Base-by-base conservation (phyloP, 352 stramenopile genomes). In the Pythium vanterpoolii region DNA sequence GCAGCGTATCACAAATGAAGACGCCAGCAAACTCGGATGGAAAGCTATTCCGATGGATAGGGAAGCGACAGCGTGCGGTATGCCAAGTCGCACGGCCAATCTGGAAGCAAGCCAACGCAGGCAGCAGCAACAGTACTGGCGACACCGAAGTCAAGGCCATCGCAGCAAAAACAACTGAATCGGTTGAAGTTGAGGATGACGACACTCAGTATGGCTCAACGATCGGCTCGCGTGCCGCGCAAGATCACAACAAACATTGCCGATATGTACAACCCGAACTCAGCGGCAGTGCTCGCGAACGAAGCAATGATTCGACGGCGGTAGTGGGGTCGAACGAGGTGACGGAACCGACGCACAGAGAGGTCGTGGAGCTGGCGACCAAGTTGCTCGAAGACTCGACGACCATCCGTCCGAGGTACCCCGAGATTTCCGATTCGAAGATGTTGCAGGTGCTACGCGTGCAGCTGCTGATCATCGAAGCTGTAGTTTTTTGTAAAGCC, bases 221-320 rank as follows among this genome's bases (percentile, higher is more conserved):
- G 83, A 51, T 89, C 83, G 6, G 77, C 80, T 21, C 62, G 83
- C 38, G 80, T 93, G 16, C 76, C 83, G 34, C 83, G 79, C 19
- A 93, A 90, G 50, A 87, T 84, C 51, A 82, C 78, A n/a, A 72
- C 60, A 5, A 92, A 92, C 30, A 92, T 92, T 47, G 83, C 67
- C 0, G 83, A 90, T 57, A 75, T 90, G 71, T 92, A 92, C 57
- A 78, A 92, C 53, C 79, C 83, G 1, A 90, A 11, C 66, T 86
- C 19, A 64, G 67, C n/a, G 57, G 80, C 70, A 71, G 36, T 53
- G 30, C 49, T 62, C 53, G 60, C 48, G 49, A 49, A 30, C 58
- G 57, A 24, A 47, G 66, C 13, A 49, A 30, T 56, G 51, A 16
- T 56, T 65, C 33, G 38, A 42, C 34, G 34, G 14, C 9, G 34